Evolutionary conservation across 163 green algal species (phyloP), one percentile per base, ranked within the genome.

Genomic region (Coccomyxa subellipsoidea): DNA sequence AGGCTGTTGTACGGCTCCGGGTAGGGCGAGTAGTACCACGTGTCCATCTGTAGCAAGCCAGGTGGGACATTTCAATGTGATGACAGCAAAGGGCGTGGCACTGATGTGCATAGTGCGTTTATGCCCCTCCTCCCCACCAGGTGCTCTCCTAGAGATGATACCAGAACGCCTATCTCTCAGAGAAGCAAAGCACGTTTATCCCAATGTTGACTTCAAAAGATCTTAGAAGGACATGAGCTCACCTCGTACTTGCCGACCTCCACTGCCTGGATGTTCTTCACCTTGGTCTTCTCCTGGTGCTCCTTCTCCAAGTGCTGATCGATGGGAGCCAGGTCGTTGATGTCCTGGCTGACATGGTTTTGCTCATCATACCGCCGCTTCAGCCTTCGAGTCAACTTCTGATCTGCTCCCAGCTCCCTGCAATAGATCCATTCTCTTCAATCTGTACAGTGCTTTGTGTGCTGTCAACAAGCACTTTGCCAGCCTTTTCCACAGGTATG

Each of bases 231-330:
- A 18, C 47, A 59, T 12, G 1, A 18, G 8, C 70, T 77, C 70
- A 77, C 70, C 70, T 97, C 91, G 84, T 98, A 94, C 70, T 87
- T 90, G 29, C 96, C 96, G 80, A 99, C 86, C 92, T 99, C 95
- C 54, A 99, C 95, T 21, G 47, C 87, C 85, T 95, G 83, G 47
- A 98, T 94, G 90, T 97, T 98, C 83, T 98, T 98, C 47, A 98
- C 94, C 77, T 92, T 94, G 29, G 92, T 96, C 70, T 91, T 93
- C 47, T 95, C 91, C 76, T 95, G 89, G 85, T 98, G 93, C 88
- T 97, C 93, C 84, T 94, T 93, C 80, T 97, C 93, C 66, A 93
- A 76, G 34, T 90, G 86, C 86, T 91, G 87, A 82, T 96, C 90
- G 27, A 90, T 83, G 31, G 89, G 89, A n/a, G 90, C 79, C 34